These are phyloP conservation scores for Chytriomyces sp. DNA, from an alignment of 192 early-diverging fungal genomes.

Conservation along the genomic window DNA sequence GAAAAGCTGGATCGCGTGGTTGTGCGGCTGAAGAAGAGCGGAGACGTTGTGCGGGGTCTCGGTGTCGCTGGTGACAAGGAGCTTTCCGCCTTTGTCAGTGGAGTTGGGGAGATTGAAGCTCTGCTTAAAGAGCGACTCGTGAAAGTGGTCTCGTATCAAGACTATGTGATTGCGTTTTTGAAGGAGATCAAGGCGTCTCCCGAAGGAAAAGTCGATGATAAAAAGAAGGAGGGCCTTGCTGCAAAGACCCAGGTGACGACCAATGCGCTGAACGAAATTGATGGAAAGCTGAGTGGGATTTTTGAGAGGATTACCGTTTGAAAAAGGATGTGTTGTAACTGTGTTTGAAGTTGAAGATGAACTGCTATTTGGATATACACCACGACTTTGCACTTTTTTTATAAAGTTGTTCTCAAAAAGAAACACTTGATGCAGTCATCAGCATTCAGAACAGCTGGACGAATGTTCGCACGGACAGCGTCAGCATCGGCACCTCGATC, in stretches of 20 bases:
- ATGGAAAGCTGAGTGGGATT: constrained; percentile 10
- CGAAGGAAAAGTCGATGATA: constrained; percentile 16
- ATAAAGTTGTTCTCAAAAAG: too few species aligned
- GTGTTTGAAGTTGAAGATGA: background rate
- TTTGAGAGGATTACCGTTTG: constrained; percentile 26
- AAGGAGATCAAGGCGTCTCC: constrained; percentile 3
- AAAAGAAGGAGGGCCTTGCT: constrained; percentile 28
- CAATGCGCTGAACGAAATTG: background rate
- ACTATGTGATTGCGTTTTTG: constrained; percentile 23
- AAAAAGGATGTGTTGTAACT: background rate
- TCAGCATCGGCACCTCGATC: too few species aligned
- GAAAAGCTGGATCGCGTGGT: constrained; percentile 28
- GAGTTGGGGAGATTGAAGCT: constrained; percentile 38
- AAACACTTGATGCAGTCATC: too few species aligned
- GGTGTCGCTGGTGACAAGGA: constrained; percentile 4
- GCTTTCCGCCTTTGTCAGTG: constrained; percentile 27
- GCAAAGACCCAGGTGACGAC: constrained; percentile 2
- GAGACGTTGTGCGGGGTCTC: background rate
- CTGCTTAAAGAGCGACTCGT: constrained; percentile 20
- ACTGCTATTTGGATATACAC: background rate
- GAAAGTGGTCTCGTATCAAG: constrained; percentile 19
- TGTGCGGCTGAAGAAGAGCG: constrained; percentile 36
- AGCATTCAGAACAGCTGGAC: too few species aligned
- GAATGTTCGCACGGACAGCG: too few species aligned
- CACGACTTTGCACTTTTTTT: background rate